Evolutionary conservation across 805 yeast genomes (phyloP).

Genomic region (Kuraishia piskuri): DNA sequence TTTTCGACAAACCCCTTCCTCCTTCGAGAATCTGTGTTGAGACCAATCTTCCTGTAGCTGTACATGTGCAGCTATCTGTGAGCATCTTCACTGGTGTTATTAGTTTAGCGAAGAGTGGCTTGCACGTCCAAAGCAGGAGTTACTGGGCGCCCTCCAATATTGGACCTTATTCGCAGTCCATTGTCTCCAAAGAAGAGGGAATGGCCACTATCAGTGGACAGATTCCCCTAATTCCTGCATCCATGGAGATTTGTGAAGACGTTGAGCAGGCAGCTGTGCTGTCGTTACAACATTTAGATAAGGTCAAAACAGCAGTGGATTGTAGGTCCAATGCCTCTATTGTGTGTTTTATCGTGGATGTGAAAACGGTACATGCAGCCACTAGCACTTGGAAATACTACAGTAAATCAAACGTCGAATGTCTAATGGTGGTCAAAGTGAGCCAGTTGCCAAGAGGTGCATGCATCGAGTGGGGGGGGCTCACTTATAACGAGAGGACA

Average conservation of each 20-base stretch:
- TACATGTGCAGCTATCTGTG: constrained; percentile 52
- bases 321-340: constrained; percentile 34
- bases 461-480: constrained; percentile 69
- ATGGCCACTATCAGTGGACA: constrained; percentile 77
- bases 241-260: constrained; percentile 42
- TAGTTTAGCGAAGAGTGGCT: constrained; percentile 41
- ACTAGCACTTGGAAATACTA: constrained; percentile 39
- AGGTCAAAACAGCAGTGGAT: constrained; percentile 49
- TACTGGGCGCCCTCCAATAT: constrained; percentile 99
- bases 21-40: constrained; percentile 87
- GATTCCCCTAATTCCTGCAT: constrained; percentile 71
- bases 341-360: constrained; percentile 46
- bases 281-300: constrained; percentile 67
- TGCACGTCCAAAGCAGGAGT: constrained; percentile 88
- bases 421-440: constrained; percentile 38
- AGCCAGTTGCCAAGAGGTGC: constrained; percentile 55
- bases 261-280: constrained; percentile 32
- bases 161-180: constrained; percentile 93
- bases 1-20: constrained; percentile 58
- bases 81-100: constrained; percentile 28
- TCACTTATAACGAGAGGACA: constrained; percentile 36
- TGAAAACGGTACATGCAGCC: constrained; percentile 20
- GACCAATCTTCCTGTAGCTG: constrained; percentile 33
- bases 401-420: constrained; percentile 11
- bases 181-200: constrained; percentile 37